Base-by-base conservation (phyloP, 202 grass and related monocot species). In the Thinopyrum obtusiflorum region DNA sequence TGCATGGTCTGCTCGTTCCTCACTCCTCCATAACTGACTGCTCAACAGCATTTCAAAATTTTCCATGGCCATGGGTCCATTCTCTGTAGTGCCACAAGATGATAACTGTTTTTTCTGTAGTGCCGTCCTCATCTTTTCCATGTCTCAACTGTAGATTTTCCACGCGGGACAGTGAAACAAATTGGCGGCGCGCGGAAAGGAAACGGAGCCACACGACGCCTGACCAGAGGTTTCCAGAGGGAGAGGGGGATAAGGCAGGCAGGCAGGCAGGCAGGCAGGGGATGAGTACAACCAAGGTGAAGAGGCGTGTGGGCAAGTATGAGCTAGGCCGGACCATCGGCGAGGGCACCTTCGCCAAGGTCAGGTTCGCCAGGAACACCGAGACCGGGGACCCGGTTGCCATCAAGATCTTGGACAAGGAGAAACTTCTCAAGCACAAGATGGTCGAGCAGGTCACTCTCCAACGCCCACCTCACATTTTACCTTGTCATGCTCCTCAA, bases 371-470 rank as follows among this genome's bases (percentile, higher is more conserved):
- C 1, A 90, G 84, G 78, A 81, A 95, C 62, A 80, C 84, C 0
- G 90, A 86, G 73, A 91, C 78, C 0, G 86, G 86, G 5, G 88
- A 95, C 15, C 86, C 93, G 0, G 93, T 90, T 31, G 93, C 93
- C 40, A 92, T 95, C 84, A 95, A 95, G 81, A 92, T 95, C 73
- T 74, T 95, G 3, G 88, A 95, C 28, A 95, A 95, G 78, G 93
- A 95, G 73, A 95, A 92, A 68, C 86, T 95, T 77, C 93, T 95
- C 84, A 95, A 87, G 86, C 90, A 95, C 87, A 95, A 91, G 80
- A 88, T 95, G 88, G 93, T 92, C 10, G 93, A 95, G 70, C 93
- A 95, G 93, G 93, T 95, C 73, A 67, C 24, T 75, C 21, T 82
- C 83, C 33, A 80, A 39, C 18, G 53, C 67, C 63, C 39, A 86